A percentile compares a stretch with the other conserved stretches of the same genome.
phyloP scores from a whole-genome alignment of 805 yeast species.

The Starmerella sp. region DNA sequence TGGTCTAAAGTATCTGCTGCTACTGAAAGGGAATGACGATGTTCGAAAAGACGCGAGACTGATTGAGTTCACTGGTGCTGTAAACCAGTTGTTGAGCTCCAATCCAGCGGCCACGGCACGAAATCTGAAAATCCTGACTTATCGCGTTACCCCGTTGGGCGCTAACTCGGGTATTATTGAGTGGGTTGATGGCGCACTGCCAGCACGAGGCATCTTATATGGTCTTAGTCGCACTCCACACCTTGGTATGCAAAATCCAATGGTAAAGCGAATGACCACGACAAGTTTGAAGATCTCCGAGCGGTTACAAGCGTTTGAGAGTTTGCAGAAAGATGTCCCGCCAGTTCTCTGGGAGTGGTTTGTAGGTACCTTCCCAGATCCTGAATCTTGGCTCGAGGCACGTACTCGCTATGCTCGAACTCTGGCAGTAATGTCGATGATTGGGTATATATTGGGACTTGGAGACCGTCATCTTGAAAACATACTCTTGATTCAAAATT shows the following conservation, averaged over 20 bases:
- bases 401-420: slow-evolving; percentile 66
- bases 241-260: slow-evolving; percentile 25
- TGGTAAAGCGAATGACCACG: slow-evolving; percentile 31
- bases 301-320: slow-evolving; percentile 31
- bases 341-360: slow-evolving; percentile 75
- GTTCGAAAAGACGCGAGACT: slow-evolving; percentile 89
- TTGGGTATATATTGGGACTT: slow-evolving; percentile 83
- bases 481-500: slow-evolving; percentile 55
- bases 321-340: slow-evolving; percentile 29
- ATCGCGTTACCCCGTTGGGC: slow-evolving; percentile 78
- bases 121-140: slow-evolving; percentile 58
- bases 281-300: neutral
- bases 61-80: slow-evolving; percentile 80
- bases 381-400: slow-evolving; percentile 74
- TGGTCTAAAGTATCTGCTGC: slow-evolving; percentile 57
- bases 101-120: slow-evolving; percentile 67
- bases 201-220: slow-evolving; percentile 53
- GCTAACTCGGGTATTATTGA: slow-evolving; percentile 87
- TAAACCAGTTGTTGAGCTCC: slow-evolving; percentile 57
- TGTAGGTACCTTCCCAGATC: slow-evolving; percentile 78
- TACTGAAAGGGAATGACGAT: slow-evolving; percentile 83
- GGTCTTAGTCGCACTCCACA: slow-evolving; percentile 23
- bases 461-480: slow-evolving; percentile 98
- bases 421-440: slow-evolving; percentile 93
- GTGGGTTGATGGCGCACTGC: slow-evolving; percentile 66